Evolutionary conservation across 108 stramenopile genomes (phyloP).

Genomic region (Mayamaea pseudoterrestris): DNA sequence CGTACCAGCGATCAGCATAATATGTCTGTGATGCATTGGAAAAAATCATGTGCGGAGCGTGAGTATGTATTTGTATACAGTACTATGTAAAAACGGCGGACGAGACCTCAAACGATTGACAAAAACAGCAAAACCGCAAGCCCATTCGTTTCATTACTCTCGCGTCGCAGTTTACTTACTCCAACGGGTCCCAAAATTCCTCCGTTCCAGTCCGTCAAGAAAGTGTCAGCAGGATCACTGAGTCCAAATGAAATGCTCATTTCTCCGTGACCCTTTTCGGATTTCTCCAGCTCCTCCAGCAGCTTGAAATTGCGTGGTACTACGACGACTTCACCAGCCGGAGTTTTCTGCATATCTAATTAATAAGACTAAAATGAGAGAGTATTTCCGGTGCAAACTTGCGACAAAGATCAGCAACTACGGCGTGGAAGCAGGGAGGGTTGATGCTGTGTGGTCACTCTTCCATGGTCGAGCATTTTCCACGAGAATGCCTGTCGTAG

Average conservation of each 20-base stretch:
- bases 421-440: not conserved
- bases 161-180: slow-evolving; percentile 41
- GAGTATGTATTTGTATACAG: not conserved
- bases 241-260: slow-evolving; percentile 92
- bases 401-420: not conserved
- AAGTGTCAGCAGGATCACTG: slow-evolving; percentile 88
- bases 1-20: slow-evolving; percentile 90
- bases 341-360: slow-evolving; percentile 14
- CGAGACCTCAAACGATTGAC: not conserved
- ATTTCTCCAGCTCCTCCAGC: slow-evolving; percentile 17
- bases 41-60: not conserved
- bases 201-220: slow-evolving; percentile 93
- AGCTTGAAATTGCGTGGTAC: slow-evolving; percentile 98
- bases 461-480: not conserved
- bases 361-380: not conserved
- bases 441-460: not conserved
- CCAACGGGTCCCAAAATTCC: slow-evolving; percentile 91
- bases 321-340: slow-evolving; percentile 78
- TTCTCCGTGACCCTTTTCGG: not conserved
- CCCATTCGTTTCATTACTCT: not conserved
- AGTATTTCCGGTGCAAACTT: not conserved
- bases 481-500: not conserved
- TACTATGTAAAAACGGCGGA: not conserved
- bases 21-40: slow-evolving; percentile 50
- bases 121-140: not conserved